These are phyloP conservation scores for Coemansia sp. DNA, from an alignment of 192 early-diverging fungal genomes.

Conservation along the genomic window DNA sequence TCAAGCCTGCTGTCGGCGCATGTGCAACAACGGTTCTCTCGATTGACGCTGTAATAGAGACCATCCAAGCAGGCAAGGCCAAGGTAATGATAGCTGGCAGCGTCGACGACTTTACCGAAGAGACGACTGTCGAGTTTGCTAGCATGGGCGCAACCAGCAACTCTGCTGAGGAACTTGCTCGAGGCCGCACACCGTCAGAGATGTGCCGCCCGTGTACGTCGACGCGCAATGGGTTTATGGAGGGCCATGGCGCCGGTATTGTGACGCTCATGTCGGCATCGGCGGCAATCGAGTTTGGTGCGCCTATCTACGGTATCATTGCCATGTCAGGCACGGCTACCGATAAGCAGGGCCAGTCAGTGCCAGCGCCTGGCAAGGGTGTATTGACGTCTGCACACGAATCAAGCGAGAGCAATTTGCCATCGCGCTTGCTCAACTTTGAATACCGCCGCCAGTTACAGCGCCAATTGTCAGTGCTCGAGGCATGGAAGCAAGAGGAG, in stretches of 20 bases:
- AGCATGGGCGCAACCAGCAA: too few species aligned
- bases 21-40: constrained; percentile 90
- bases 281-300: too few species aligned
- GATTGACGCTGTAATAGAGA: constrained; percentile 85
- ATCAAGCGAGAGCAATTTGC: constrained; percentile 47
- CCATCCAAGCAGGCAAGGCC: constrained; percentile 84
- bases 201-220: too few species aligned
- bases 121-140: too few species aligned
- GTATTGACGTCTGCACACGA: constrained; percentile 89
- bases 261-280: too few species aligned
- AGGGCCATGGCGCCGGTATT: too few species aligned
- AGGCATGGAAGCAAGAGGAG: too few species aligned
- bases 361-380: too few species aligned
- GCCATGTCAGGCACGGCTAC: constrained; percentile 84
- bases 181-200: too few species aligned
- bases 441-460: constrained; percentile 82
- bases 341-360: constrained; percentile 92
- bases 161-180: too few species aligned
- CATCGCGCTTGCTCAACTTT: constrained; percentile 65
- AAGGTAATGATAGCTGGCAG: constrained; percentile 89
- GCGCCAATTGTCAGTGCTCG: constrained; percentile 3
- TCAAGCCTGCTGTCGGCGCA: too few species aligned
- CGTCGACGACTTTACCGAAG: constrained; percentile 85
- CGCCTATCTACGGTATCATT: constrained; percentile 88
- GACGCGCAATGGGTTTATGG: too few species aligned